Percentiles rank a stretch among this genome's conserved stretches.
Evolutionary conservation across 169 alveolate species (phyloP).

Genomic region (Babesia ovata): DNA sequence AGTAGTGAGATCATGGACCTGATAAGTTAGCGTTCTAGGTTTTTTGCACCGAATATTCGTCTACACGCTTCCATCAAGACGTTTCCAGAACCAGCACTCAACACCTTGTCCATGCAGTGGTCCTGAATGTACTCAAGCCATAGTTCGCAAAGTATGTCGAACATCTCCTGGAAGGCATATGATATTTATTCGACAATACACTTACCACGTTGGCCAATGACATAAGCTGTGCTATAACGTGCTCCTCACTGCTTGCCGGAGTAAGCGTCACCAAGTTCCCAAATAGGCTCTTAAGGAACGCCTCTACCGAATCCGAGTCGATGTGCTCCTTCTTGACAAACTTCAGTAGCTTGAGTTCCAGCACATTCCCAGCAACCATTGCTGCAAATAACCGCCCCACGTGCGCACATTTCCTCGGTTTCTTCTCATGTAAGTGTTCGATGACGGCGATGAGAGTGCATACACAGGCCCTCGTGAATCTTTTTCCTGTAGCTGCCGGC

Average conservation of each 20-base stretch:
- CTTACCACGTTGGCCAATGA: constrained; percentile 24
- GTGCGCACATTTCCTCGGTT: constrained; percentile 16
- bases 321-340: constrained; percentile 29
- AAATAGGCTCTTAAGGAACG: constrained; percentile 26
- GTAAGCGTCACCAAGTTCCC: constrained; percentile 12
- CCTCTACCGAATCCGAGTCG: constrained; percentile 26
- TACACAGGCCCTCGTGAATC: constrained; percentile 31
- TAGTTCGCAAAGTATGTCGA: constrained; percentile 11
- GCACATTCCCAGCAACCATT: constrained; percentile 11
- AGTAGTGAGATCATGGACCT: no score
- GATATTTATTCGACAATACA: neutral
- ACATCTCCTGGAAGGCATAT: constrained; percentile 16
- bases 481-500: constrained; percentile 29
- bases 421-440: constrained; percentile 39
- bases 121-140: constrained; percentile 31
- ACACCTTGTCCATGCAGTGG: constrained; percentile 20
- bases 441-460: constrained; percentile 28
- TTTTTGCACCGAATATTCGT: constrained; percentile 9
- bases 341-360: constrained; percentile 20
- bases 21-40: neutral
- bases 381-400: constrained; percentile 11
- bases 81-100: neutral
- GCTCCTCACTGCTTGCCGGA: constrained; percentile 25
- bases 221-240: constrained; percentile 32
- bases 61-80: constrained; percentile 38